phyloP scores from a whole-genome alignment of 2,329 filamentous ascomycete species.

The Arthrobotrys sinensis region DNA sequence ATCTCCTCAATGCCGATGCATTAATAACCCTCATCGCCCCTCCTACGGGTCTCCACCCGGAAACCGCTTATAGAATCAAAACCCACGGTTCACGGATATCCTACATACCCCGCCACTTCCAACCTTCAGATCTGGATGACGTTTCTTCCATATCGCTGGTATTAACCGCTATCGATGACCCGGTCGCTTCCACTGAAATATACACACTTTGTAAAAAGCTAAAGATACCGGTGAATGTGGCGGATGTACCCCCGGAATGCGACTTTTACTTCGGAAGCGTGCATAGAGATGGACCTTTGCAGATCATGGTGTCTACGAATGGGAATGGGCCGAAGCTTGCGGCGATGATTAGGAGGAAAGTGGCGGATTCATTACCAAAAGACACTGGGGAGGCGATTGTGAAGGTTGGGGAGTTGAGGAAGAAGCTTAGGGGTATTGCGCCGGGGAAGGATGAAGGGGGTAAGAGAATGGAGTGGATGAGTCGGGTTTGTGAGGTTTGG shows the following conservation, averaged over 20 bases:
- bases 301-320: slow-evolving; percentile 99
- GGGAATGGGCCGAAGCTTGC: slow-evolving; percentile 94
- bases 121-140: slow-evolving; percentile 85
- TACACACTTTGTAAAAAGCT: slow-evolving; percentile 93
- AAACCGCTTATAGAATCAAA: slow-evolving; percentile 86
- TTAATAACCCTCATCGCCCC: slow-evolving; percentile 89
- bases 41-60: slow-evolving; percentile 82
- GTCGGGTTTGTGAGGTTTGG: slow-evolving; percentile 88
- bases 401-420: slow-evolving; percentile 84
- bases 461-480: slow-evolving; percentile 97
- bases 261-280: slow-evolving; percentile 99
- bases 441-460: slow-evolving; percentile 80
- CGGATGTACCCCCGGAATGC: slow-evolving; percentile 95
- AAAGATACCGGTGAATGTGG: slow-evolving; percentile 91
- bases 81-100: slow-evolving; percentile 77
- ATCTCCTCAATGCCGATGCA: slow-evolving; percentile 95
- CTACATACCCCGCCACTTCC: slow-evolving; percentile 86
- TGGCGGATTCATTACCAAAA: slow-evolving; percentile 81
- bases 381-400: slow-evolving; percentile 89
- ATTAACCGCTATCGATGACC: slow-evolving; percentile 92
- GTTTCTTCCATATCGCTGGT: slow-evolving; percentile 80
- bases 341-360: slow-evolving; percentile 85
- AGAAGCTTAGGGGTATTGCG: slow-evolving; percentile 82
- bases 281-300: slow-evolving; percentile 92
- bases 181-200: slow-evolving; percentile 87